Percentiles rank a stretch among this genome's conserved stretches.
These are phyloP conservation scores for Citrus inodora DNA, from an alignment of 345 rosid species.

Conservation along the genomic window DNA sequence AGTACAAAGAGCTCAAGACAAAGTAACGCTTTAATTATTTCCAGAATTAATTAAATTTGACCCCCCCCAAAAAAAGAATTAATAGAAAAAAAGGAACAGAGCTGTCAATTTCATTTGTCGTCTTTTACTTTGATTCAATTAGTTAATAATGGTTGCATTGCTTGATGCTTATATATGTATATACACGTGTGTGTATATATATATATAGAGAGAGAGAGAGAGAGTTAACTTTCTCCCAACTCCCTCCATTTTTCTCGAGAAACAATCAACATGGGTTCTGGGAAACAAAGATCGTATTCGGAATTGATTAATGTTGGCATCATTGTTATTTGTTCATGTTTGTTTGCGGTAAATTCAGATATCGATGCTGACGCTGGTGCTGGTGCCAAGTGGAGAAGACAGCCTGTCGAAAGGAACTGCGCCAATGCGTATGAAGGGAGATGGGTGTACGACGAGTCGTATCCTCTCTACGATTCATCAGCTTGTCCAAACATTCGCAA, in stretches of 20 bases:
- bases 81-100: no score
- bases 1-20: no score
- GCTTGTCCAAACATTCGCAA: constrained; percentile 69
- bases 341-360: background rate
- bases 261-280: constrained; percentile 10
- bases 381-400: background rate
- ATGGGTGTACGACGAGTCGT: constrained; percentile 65
- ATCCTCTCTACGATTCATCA: constrained; percentile 67
- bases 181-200: accelerated
- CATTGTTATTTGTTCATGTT: constrained; percentile 1
- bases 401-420: constrained; percentile 18
- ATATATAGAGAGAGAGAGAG: no score
- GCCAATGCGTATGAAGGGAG: constrained; percentile 56
- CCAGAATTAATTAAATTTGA: no score
- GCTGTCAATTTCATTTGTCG: background rate
- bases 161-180: no score
- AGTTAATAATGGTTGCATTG: background rate
- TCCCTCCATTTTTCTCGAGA: background rate
- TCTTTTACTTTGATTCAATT: background rate
- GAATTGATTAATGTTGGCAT: background rate
- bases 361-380: background rate
- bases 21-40: no score
- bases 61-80: no score
- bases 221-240: background rate
- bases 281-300: constrained; percentile 1